phyloP scores from a whole-genome alignment of 1,284 basidiomycete genomes.

The Sanghuangporus baumii region DNA sequence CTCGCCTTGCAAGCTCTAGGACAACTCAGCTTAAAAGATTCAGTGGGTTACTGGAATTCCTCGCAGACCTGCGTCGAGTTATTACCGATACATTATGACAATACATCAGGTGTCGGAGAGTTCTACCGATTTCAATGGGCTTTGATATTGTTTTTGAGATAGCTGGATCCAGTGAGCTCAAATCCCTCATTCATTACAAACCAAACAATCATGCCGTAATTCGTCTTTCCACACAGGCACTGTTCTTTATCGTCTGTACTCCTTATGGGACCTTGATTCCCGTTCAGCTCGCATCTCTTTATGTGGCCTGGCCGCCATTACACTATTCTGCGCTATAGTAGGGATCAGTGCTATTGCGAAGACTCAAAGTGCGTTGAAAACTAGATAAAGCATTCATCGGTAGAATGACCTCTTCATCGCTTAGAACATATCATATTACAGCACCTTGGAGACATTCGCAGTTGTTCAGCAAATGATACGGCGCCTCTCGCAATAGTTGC shows the following conservation, averaged over 20 bases:
- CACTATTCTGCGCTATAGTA: not conserved
- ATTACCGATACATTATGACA: too few relatives aligned
- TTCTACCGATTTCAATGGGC: not conserved
- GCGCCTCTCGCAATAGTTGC: too few relatives aligned
- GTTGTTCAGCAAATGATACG: not conserved
- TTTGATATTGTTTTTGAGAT: constrained; percentile 6
- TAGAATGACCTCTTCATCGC: not conserved
- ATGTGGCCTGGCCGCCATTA: not conserved
- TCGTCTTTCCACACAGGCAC: not conserved
- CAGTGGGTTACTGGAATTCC: too few relatives aligned
- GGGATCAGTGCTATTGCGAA: not conserved
- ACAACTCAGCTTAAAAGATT: not conserved
- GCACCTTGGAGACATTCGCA: not conserved
- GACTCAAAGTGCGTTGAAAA: not conserved
- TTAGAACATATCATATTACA: not conserved
- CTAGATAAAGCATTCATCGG: not conserved
- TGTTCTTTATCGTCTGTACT: constrained; percentile 8
- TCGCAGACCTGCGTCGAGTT: too few relatives aligned
- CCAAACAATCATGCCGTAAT: not conserved
- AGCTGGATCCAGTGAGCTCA: not conserved
- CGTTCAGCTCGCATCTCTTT: not conserved
- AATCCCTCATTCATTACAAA: not conserved
- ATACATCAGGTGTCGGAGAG: not conserved
- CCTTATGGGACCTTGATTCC: constrained; percentile 1
- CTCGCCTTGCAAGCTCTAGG: not conserved